Base-by-base conservation (phyloP, 2,329 filamentous ascomycete species). In the Tolypocladium capitatum region DNA sequence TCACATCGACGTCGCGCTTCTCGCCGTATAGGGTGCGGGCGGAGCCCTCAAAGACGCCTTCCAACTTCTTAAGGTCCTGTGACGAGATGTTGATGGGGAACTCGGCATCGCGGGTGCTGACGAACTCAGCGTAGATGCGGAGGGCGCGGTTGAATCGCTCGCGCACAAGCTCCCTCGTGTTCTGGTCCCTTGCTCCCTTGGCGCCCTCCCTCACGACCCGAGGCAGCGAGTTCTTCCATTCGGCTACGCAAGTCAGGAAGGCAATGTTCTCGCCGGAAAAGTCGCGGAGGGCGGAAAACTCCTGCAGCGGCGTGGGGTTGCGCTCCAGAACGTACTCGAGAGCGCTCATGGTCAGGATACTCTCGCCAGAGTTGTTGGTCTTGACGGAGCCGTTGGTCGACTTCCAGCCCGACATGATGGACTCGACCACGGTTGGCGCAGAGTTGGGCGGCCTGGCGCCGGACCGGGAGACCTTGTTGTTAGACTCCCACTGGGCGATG, bases 241-340 rank as follows among this genome's bases (percentile, higher is more conserved):
- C 68, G 1, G 70, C 64, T 1, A 82, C 72, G n/a, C 69, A 66
- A 9, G 70, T 78, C 2, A 85, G 65, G 58, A 85, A 85, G 32
- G 80, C 74, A 53, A 85, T 80, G 57, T 86, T 86, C 60, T 86
- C 82, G 14, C 80, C 81, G 0, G 81, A 84, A 57, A 85, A 84
- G 54, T 85, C 82, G 33, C 74, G 71, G 1, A 76, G 68, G 0
- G 81, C 80, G 0, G 82, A 81, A 58, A 83, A 86, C 46, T 78
- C 64, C 48, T 81, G 76, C 0, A 86, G 69, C 0, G 77, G 76
- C 5, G 71, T 67, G 0, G 78, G 75, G 57, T 83, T 81, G 45
- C 71, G 68, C 47, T 72, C 66, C 0, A 86, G 67, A 5, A 79
- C 76, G 49, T 76, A 69, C 52, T 85, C 80, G 2, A 85, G 70